Evolutionary conservation across 2,329 filamentous ascomycete genomes (phyloP).

Genomic region (Nannizziopsis arthrosporioides): DNA sequence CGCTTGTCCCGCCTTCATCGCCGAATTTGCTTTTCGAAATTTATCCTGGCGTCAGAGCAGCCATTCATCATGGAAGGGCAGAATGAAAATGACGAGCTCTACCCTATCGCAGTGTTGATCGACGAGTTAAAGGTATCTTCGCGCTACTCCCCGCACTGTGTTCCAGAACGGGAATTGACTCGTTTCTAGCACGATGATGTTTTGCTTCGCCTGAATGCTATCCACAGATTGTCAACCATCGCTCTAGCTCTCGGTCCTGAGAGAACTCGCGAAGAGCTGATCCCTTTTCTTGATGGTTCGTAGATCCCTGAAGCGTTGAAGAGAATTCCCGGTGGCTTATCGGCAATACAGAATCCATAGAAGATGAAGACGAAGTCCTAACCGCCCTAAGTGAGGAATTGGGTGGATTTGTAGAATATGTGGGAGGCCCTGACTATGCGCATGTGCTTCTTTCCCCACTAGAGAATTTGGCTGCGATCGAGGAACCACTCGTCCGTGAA

Average conservation of each 20-base stretch:
- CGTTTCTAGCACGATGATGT: conserved; percentile 82
- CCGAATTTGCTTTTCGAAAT: neutral
- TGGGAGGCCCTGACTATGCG: conserved; percentile 83
- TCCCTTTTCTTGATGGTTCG: conserved; percentile 97
- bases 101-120: conserved; percentile 98
- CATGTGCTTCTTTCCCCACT: conserved; percentile 94
- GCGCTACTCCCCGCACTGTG: neutral
- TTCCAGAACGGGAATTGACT: neutral
- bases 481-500: conserved; percentile 93
- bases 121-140: conserved; percentile 88
- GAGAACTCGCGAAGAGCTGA: conserved; percentile 93
- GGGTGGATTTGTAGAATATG: conserved; percentile 92
- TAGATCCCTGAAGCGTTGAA: conserved; percentile 19
- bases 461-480: conserved; percentile 96
- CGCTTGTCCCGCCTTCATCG: conserved; percentile 2
- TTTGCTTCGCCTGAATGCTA: conserved; percentile 91
- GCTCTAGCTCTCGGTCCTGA: conserved; percentile 90
- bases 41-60: conserved; percentile 7
- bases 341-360: conserved; percentile 69
- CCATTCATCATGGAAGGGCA: conserved; percentile 70
- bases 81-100: conserved; percentile 94
- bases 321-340: conserved; percentile 1
- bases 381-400: conserved; percentile 95
- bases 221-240: conserved; percentile 95
- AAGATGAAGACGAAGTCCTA: conserved; percentile 97